Base-by-base conservation (phyloP, 345 rosid genomes). In the Rhodomyrtus tomentosa region DNA sequence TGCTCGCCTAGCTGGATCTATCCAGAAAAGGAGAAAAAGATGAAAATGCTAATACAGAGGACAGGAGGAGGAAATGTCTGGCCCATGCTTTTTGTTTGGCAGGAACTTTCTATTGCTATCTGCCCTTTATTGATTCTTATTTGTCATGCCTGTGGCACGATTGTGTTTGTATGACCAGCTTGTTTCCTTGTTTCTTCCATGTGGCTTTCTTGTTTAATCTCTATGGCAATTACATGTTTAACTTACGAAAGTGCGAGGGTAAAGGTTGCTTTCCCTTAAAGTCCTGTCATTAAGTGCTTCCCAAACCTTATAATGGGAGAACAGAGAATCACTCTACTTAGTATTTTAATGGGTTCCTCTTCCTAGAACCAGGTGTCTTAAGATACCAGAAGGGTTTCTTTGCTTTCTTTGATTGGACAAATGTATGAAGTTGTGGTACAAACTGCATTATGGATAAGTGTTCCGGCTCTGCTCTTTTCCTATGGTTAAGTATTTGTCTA, bases 131-230 rank as follows among this genome's bases (percentile, higher is more conserved):
- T 59, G 72, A 27, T 59, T 59, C 3, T 59, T 7, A 59, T 59
- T 2, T 27, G 73, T 0, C 2, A 0, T 59, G 72, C 73, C 10
- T 59, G 38, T 1, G 21, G 73, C 73, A 59, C 1, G 1, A 15
- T 59, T 59, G 21, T 27, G 21, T 29, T 59, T 14, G 16, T 1
- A 3, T 59, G 73, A 29, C 29, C 0, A 0, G 21, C 40, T 29
- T 59, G 73, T 59, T 59, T 59, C 40, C 40, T 59, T 59, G 72
- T 5, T 58, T 58, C 72, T 58, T 52, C 18, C 32, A 0, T 58
- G 72, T 58, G 40, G 40, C 10, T 55, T 55, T 55, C 27, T 24
- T 24, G 6, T 55, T 55, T 55, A 25, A 22, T 54, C 24, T 22
- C 58, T 54, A 54, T 54, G n/a, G 58, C 58, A 54, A 54, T 22